Evolutionary conservation across 2,329 filamentous ascomycete species (phyloP).

Genomic region (Fusarium burgessii): DNA sequence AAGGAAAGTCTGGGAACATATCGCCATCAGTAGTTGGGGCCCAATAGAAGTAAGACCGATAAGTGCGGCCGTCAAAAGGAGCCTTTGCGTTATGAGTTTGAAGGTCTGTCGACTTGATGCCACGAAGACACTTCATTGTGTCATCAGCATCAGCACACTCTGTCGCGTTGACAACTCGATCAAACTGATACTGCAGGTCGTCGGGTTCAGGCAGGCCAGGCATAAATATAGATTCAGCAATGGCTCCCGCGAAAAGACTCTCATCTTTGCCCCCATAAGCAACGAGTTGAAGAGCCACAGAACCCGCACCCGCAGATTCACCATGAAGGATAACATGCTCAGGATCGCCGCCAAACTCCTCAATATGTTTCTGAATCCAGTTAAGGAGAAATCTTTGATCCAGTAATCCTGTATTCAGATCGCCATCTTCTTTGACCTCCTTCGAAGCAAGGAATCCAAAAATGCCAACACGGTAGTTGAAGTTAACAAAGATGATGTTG

Average conservation of each 20-base stretch:
- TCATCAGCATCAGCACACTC: conserved; percentile 52
- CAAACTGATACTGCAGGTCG: conserved; percentile 63
- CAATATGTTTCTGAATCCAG: conserved; percentile 72
- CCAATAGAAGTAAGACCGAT: conserved; percentile 61
- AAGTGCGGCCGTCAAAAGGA: conserved; percentile 54
- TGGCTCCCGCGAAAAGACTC: conserved; percentile 59
- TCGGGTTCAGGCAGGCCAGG: conserved; percentile 59
- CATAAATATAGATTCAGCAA: conserved; percentile 63
- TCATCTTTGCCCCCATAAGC: conserved; percentile 61
- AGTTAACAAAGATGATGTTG: conserved; percentile 67
- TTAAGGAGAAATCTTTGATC: conserved; percentile 71
- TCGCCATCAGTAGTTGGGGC: conserved; percentile 63
- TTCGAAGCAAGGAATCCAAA: conserved; percentile 73
- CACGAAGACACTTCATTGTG: conserved; percentile 58
- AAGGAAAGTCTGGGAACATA: conserved; percentile 58
- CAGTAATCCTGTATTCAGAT: conserved; percentile 72
- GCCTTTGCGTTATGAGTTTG: conserved; percentile 57
- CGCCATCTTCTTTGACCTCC: conserved; percentile 64
- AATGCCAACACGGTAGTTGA: conserved; percentile 73
- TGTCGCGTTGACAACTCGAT: conserved; percentile 51
- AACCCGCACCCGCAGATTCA: conserved; percentile 70
- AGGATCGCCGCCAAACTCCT: conserved; percentile 69
- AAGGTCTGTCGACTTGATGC: conserved; percentile 49
- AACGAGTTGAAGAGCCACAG: conserved; percentile 65
- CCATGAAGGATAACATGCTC: conserved; percentile 70